Conservation (phyloP, 2,329 filamentous ascomycete genomes). For the Ustulina deusta region DNA sequence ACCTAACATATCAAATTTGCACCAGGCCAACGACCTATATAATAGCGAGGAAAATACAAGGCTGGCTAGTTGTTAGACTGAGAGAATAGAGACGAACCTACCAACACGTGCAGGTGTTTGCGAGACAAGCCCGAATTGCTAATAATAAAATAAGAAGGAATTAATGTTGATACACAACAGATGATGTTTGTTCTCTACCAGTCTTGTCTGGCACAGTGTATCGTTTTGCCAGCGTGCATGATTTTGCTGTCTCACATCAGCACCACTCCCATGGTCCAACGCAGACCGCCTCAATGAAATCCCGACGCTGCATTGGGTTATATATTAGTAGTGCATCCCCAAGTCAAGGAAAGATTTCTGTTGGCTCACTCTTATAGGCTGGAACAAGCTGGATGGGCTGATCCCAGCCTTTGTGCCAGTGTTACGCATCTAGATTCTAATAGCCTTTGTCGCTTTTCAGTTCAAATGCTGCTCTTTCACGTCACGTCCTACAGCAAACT, state of each 20-base stretch:
- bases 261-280: conserved; percentile 29
- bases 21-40: too few species aligned
- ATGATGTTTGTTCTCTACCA: conserved; percentile 9
- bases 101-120: neutral
- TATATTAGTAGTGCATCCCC: conserved; percentile 16
- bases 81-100: neutral
- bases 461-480: neutral
- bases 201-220: conserved; percentile 6
- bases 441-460: neutral
- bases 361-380: conserved; percentile 18
- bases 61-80: too few species aligned
- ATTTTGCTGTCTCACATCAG: conserved; percentile 33
- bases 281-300: conserved; percentile 10
- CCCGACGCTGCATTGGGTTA: conserved; percentile 11
- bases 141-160: neutral
- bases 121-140: neutral
- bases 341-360: conserved; percentile 7
- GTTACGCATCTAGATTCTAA: neutral
- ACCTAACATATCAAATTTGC: too few species aligned
- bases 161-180: neutral
- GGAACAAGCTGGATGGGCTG: neutral
- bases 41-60: too few species aligned
- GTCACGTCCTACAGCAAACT: neutral
- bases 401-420: neutral
- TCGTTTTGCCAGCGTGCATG: conserved; percentile 19